A percentile compares a stretch with the other conserved stretches of the same genome.
Conservation (phyloP, 2,329 filamentous ascomycete genomes). For the Penicillium oxalicum region DNA sequence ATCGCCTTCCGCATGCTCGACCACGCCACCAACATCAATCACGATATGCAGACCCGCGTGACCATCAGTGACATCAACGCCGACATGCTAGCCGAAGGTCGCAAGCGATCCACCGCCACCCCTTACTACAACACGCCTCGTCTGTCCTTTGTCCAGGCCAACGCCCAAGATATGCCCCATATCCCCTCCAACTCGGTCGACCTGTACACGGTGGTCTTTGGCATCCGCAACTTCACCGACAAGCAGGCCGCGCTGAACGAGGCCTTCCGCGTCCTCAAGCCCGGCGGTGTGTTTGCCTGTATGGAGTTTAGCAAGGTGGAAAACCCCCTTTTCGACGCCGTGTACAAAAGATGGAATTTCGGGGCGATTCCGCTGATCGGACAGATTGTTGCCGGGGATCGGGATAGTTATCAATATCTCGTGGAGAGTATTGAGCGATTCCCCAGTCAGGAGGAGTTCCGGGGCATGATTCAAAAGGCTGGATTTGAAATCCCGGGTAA, state of each 20-base stretch:
- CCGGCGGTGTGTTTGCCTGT: constrained; percentile 92
- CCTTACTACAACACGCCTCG: constrained; percentile 52
- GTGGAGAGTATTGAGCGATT: constrained; percentile 97
- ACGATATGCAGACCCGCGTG: constrained; percentile 73
- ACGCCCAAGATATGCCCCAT: constrained; percentile 67
- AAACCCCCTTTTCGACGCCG: constrained; percentile 68
- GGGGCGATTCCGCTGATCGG: constrained; percentile 90
- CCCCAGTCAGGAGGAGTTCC: constrained; percentile 77
- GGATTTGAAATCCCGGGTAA: constrained; percentile 78
- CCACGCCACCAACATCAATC: constrained; percentile 73
- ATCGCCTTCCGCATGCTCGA: constrained; percentile 95
- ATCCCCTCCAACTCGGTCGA: constrained; percentile 71
- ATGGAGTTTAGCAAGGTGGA: constrained; percentile 89
- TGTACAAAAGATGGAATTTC: constrained; percentile 97
- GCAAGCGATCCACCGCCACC: constrained; percentile 64
- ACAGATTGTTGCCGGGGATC: constrained; percentile 86
- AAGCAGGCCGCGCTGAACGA: constrained; percentile 77
- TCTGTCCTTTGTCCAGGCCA: constrained; percentile 76
- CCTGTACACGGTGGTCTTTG: constrained; percentile 95
- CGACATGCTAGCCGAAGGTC: constrained; percentile 85
- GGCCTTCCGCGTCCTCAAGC: constrained; percentile 82
- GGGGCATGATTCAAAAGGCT: constrained; percentile 54
- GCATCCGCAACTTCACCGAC: constrained; percentile 94
- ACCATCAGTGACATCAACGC: constrained; percentile 96
- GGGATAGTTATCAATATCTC: constrained; percentile 95